phyloP scores from a whole-genome alignment of 345 rosid species.

The Hevea brasiliensis region DNA sequence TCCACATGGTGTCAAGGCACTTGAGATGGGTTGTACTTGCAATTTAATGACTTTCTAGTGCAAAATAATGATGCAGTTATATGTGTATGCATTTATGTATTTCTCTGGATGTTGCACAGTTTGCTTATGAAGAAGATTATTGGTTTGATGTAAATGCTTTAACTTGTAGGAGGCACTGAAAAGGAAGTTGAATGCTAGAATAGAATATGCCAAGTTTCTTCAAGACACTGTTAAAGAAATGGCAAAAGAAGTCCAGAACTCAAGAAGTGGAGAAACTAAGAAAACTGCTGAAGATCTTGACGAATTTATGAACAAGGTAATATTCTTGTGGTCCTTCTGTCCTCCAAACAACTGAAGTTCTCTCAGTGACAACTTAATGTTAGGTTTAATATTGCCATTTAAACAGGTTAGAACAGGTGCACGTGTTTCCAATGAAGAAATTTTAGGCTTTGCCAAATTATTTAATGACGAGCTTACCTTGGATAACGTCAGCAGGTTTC shows the following conservation, averaged over 20 bases:
- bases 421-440: slow-evolving; percentile 87
- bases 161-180: slow-evolving; percentile 75
- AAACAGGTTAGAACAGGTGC: slow-evolving; percentile 91
- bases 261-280: slow-evolving; percentile 78
- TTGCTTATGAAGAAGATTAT: slow-evolving; percentile 1
- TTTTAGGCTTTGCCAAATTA: slow-evolving; percentile 91
- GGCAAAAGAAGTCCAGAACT: slow-evolving; percentile 95
- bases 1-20: neutral
- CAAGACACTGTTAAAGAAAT: slow-evolving; percentile 97
- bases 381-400: slow-evolving; percentile 21
- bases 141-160: slow-evolving; percentile 22
- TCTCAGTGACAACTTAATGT: neutral
- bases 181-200: slow-evolving; percentile 85
- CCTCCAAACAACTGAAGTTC: neutral
- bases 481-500: slow-evolving; percentile 94
- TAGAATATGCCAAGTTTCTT: slow-evolving; percentile 95
- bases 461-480: slow-evolving; percentile 94
- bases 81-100: neutral
- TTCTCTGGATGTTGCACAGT: slow-evolving; percentile 1
- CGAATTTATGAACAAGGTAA: slow-evolving; percentile 83
- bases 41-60: neutral
- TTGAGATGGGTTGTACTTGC: slow-evolving; percentile 1
- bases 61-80: slow-evolving; percentile 1
- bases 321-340: neutral
- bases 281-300: slow-evolving; percentile 96